phyloP scores from a whole-genome alignment of 805 yeast genomes.

The Cyberlindnera veronae region DNA sequence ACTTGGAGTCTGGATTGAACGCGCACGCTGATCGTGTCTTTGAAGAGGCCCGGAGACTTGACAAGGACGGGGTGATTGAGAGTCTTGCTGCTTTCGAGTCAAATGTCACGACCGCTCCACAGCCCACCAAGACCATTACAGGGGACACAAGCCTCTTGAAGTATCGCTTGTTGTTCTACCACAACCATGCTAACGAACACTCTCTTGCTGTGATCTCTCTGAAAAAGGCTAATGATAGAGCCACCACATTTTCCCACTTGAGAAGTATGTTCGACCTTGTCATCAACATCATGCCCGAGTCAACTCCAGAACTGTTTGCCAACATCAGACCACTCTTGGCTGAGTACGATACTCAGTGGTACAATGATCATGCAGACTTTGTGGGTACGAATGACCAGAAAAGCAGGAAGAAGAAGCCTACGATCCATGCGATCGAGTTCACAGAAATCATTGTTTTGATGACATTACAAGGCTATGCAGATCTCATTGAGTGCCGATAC shows the following conservation, averaged over 20 bases:
- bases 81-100: neutral
- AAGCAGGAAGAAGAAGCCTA: neutral
- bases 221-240: neutral
- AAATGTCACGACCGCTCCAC: too few species aligned
- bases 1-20: constrained; percentile 1
- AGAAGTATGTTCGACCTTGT: constrained; percentile 3
- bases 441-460: constrained; percentile 2
- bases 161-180: constrained; percentile 1
- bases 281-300: constrained; percentile 1
- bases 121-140: too few species aligned
- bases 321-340: neutral
- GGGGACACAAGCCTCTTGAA: neutral
- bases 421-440: neutral
- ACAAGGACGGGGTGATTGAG: neutral
- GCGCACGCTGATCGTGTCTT: neutral
- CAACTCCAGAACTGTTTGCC: constrained; percentile 3
- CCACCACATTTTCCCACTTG: neutral
- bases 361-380: neutral
- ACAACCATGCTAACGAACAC: neutral
- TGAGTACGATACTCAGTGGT: neutral
- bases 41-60: constrained; percentile 3
- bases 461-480: constrained; percentile 7
- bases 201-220: neutral
- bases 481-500: constrained; percentile 2
- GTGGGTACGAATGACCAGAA: too few species aligned